A percentile compares a stretch with the other conserved stretches of the same genome.
Conservation (phyloP, 176 grass and related monocot genomes). For the Elymus sibiricus region DNA sequence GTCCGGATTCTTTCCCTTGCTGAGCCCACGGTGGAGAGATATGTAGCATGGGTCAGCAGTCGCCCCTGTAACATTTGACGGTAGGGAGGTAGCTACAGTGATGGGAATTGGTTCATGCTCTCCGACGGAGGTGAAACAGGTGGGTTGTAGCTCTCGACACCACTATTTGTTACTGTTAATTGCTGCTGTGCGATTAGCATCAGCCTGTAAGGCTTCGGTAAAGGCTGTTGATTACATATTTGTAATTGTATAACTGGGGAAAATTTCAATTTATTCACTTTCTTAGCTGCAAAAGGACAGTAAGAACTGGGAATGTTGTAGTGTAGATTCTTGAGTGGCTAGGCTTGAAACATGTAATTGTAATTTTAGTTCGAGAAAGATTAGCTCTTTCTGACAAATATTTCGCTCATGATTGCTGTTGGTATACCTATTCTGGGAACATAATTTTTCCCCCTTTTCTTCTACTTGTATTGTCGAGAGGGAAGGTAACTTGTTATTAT, state of each 20-base stretch:
- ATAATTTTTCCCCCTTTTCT: background rate
- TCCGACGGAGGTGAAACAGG: conserved; percentile 30
- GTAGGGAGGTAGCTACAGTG: conserved; percentile 38
- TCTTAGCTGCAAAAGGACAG: conserved; percentile 26
- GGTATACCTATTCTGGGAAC: background rate
- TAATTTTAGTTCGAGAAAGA: conserved; percentile 41
- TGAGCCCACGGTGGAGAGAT: conserved; percentile 80
- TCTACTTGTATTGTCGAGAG: background rate
- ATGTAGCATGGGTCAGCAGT: conserved; percentile 36
- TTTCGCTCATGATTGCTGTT: background rate
- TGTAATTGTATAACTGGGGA: conserved; percentile 49
- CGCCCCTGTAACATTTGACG: conserved; percentile 42
- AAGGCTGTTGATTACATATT: conserved; percentile 40
- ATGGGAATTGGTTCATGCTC: background rate
- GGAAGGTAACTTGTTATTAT: background rate
- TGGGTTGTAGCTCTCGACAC: conserved; percentile 44
- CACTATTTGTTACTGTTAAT: conserved; percentile 36
- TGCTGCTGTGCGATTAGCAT: conserved; percentile 36
- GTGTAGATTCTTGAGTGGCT: conserved; percentile 40
- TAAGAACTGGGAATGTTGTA: conserved; percentile 31
- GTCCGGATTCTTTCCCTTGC: conserved; percentile 57
- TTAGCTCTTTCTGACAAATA: conserved; percentile 20
- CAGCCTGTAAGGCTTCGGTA: conserved; percentile 16
- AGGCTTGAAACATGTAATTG: conserved; percentile 50
- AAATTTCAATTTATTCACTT: conserved; percentile 52